Base-by-base conservation (phyloP, 441 rosid species). In the Pelargonium myrrhifolium region DNA sequence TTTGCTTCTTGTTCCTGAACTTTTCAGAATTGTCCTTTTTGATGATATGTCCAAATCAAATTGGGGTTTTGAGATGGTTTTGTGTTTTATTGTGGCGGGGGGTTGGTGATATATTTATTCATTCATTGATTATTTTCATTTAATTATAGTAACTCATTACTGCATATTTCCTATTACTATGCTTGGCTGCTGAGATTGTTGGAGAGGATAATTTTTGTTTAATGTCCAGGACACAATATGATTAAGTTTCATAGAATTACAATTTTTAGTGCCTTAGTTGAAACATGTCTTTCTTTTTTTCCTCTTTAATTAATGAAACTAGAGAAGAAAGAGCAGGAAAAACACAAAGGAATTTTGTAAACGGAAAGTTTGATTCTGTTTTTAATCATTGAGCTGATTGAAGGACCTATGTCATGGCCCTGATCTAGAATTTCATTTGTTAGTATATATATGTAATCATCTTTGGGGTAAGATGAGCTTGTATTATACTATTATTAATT, bases 21-120 rank as follows among this genome's bases (percentile, higher is more conserved):
- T 68, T 21, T 64, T 70, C 63, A 43, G 3, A 31, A 67, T 72
- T 66, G 75, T 21, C 59, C 4, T 61, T 5, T 67, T 67, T 12
- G 53, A 61, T 61, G 8, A 61, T 10, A 61, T 61, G 64, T 24
- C 64, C 12, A 12, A 61, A 61, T 61, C 40, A 61, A 61, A 22
- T 8, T 61, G 35, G 6, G 6, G 5, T 58, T 58, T 58, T 9
- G 28, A 20, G 26, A 12, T 12, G 55, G 62, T 18, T 20, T 58
- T 4, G 62, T 22, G 14, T 58, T 58, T 58, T 58, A 3, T 18
- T 6, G 17, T 22, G 24, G 28, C 17, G 14, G 10, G 24, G 20
- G 5, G 4, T 11, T 7, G 9, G 9, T 1, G 17, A 22, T 17
- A 11, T 18, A 2, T 18, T 20, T 10, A 3, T 18, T 58, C 7